Base-by-base conservation (phyloP, 352 stramenopile species). In the Globisporangium splendens region DNA sequence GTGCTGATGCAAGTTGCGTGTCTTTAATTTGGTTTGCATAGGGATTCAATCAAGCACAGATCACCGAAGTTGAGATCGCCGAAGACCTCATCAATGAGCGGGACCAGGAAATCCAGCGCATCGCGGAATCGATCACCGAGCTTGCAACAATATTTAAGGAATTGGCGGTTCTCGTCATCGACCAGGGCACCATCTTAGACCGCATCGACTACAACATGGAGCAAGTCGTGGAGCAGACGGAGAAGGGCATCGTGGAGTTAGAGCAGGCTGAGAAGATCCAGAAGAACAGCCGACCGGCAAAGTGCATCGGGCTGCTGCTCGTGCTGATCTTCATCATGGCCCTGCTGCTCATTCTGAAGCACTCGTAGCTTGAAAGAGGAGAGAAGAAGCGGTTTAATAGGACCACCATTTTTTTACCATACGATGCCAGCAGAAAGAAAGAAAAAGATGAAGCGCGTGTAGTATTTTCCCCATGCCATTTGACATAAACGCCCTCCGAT, bases 191-290 rank as follows among this genome's bases (percentile, higher is more conserved):
- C 21, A 99, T 99, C 59, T 81, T 99, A 17, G 98, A 99, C 81
- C 92, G 98, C 33, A 99, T 99, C 73, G 98, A 99, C 80, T 99
- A 99, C 81, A 99, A 99, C 75, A 99, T 99, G 97, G 97, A 99
- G 71, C 94, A 99, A 56, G 97, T 99, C 39, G 96, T 99, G 28
- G 96, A 99, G 80, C 96, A 99, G 73, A 99, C 97, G 7, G 96
- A 99, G 67, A 97, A 98, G 59, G 98, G 97, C 47, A 94, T 99
- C 49, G 82, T 98, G 54, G 96, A 99, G 75, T 79, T 99, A 35
- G 96, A 99, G 67, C 98, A 98, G 65, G 98, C 97, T n/a, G 97
- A 99, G 69, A 90, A 98, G 68, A 96, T 96, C 62, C 97, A 99
- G 80, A 99, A 99, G 73, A 98, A 86, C 64, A 97, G 89, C 22